phyloP scores from a whole-genome alignment of 2,329 filamentous ascomycete species.

The Aspergillus brunneoviolaceus region DNA sequence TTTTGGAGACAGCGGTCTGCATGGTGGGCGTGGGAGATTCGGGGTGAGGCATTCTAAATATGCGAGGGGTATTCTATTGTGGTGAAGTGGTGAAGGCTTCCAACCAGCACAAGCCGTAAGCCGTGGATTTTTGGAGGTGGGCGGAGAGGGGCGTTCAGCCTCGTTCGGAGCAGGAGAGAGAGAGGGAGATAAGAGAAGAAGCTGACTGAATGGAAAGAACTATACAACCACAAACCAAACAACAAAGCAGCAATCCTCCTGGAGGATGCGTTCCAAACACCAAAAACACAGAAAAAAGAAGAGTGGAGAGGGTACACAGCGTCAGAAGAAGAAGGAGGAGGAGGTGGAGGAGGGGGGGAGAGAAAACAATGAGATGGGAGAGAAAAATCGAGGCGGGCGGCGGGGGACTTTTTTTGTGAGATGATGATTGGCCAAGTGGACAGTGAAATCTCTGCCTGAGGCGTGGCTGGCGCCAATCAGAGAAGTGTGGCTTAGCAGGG shows the following conservation, averaged over 20 bases:
- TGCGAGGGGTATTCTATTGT: not conserved
- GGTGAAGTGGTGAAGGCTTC: not conserved
- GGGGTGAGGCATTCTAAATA: slow-evolving; percentile 49
- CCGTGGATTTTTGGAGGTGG: not conserved
- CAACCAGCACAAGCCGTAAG: not conserved
- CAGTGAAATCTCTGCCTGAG: slow-evolving; percentile 23
- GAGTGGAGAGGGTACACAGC: slow-evolving; percentile 8
- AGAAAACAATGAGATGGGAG: slow-evolving; percentile 8
- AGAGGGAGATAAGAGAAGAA: slow-evolving; percentile 1
- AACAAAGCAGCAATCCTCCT: slow-evolving; percentile 6
- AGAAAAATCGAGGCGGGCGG: slow-evolving; percentile 12
- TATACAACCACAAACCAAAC: slow-evolving; percentile 4
- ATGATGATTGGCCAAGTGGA: slow-evolving; percentile 3
- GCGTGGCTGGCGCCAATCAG: slow-evolving; percentile 6
- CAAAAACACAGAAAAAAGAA: slow-evolving; percentile 10
- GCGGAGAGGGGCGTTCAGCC: not conserved
- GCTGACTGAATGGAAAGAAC: not conserved
- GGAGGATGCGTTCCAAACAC: slow-evolving; percentile 3
- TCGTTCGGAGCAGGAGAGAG: not conserved
- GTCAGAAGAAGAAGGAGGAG: slow-evolving; percentile 2
- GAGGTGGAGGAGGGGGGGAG: slow-evolving; percentile 5
- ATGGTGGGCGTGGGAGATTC: slow-evolving; percentile 41
- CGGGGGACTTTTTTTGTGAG: slow-evolving; percentile 7
- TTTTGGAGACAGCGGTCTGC: slow-evolving; percentile 51
- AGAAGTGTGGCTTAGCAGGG: not conserved